Evolutionary conservation across 768 basidiomycete genomes (phyloP), one percentile per base, ranked within the genome.

Genomic region (Leccinum disarticulatum): DNA sequence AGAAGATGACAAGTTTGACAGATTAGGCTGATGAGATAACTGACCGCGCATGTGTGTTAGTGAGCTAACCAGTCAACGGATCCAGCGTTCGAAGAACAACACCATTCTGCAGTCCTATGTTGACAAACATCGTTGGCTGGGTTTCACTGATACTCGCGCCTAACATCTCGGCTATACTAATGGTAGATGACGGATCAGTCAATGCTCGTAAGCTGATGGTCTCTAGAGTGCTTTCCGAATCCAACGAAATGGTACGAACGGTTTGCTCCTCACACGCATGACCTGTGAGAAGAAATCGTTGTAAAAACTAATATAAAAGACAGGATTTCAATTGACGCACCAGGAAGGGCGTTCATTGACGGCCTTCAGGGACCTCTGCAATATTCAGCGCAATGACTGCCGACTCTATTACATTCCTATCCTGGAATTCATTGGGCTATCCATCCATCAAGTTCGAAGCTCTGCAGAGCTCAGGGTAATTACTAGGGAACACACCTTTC

Each of bases 211-310:
- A 78, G 79, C 92, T 94, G 66, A 98, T 94, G 0, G 94, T 95
- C 67, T 96, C 94, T 22, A 99, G 80, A 0, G 97, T 98, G 67
- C 81, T 95, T 62, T 99, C 97, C 1, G 95, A 94, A 71, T 98
- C 97, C 56, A 99, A 79, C 5, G 97, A 98, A 61, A 99, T 91
- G 67, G 98, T 93, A 53, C 95, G 92, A 62, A 99, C 97, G 11
- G 97, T 99, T 69, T 97, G 95, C 66, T 99, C 97, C 73, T 98
- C 97, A 70, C 97, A 99, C 28, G 96, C 97, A 99, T 96, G 52
- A 97, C 96, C 93, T 97, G 68, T 43, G 14, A 93, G 66, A 52
- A 52, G 27, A 60, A 54, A 15, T 48, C 53, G 57, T 50, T 6
- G 63, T 52, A 10, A 56, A 52, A 33, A 43, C 41, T 19, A 33